Evolutionary conservation across 2,329 filamentous ascomycete genomes (phyloP).

Genomic region (Sarocladiaceae sp.): DNA sequence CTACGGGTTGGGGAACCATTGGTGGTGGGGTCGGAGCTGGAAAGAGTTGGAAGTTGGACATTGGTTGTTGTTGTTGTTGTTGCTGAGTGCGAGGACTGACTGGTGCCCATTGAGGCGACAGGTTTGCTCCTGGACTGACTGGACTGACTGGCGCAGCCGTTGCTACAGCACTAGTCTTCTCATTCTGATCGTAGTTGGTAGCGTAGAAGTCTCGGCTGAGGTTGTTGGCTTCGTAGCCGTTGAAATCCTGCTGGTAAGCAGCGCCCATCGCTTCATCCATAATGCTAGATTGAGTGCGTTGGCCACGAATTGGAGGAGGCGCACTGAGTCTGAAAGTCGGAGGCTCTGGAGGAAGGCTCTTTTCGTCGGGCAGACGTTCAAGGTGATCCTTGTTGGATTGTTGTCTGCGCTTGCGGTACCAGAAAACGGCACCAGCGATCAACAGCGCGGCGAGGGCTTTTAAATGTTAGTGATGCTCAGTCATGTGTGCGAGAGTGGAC

Average conservation of each 20-base stretch:
- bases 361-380: constrained; percentile 6
- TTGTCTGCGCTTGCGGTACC: constrained; percentile 16
- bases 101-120: background rate
- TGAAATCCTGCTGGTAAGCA: constrained; percentile 1
- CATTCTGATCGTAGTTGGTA: background rate
- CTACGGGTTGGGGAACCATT: background rate
- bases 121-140: background rate
- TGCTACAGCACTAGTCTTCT: background rate
- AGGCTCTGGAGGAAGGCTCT: background rate
- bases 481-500: background rate
- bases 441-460: constrained; percentile 8
- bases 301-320: background rate
- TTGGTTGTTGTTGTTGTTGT: background rate
- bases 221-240: background rate
- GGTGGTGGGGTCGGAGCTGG: background rate
- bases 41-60: constrained; percentile 6
- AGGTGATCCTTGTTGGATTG: constrained; percentile 1
- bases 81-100: background rate
- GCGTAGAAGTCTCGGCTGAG: background rate
- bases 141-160: background rate
- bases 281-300: background rate
- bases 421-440: constrained; percentile 5
- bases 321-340: constrained; percentile 5
- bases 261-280: constrained; percentile 9
- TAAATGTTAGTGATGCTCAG: no score